Conservation (phyloP, 2,329 filamentous ascomycete species). For the Ramularia endophylla region DNA sequence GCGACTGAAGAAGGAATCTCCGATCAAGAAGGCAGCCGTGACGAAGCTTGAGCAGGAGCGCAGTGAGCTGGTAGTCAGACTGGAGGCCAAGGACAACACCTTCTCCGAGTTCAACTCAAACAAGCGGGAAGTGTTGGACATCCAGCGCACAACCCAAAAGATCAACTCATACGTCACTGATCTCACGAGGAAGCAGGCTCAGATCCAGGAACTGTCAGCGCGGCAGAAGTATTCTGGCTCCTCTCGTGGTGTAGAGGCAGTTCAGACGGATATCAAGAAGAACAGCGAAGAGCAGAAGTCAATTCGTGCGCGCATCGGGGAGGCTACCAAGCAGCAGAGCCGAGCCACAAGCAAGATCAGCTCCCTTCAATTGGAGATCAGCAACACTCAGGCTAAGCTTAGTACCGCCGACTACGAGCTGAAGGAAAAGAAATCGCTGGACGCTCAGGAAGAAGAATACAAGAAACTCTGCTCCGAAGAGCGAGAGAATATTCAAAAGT, state of each 20-base stretch:
- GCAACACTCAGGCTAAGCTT: constrained; percentile 68
- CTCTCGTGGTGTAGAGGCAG: constrained; percentile 71
- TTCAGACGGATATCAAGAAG: constrained; percentile 67
- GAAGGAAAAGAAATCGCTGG: constrained; percentile 70
- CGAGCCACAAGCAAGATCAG: constrained; percentile 62
- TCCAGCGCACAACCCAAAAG: constrained; percentile 68
- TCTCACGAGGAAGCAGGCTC: constrained; percentile 61
- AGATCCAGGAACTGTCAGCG: constrained; percentile 68
- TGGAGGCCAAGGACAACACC: constrained; percentile 60
- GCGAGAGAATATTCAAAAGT: constrained; percentile 60
- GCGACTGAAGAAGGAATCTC: constrained; percentile 66
- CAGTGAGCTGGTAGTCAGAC: constrained; percentile 33
- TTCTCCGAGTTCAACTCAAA: constrained; percentile 59
- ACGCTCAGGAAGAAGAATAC: constrained; percentile 65
- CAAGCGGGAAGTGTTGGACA: constrained; percentile 66
- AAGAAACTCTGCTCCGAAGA: constrained; percentile 63
- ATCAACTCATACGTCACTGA: constrained; percentile 70
- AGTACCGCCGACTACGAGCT: constrained; percentile 65
- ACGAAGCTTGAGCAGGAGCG: constrained; percentile 42
- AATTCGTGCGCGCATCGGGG: constrained; percentile 58
- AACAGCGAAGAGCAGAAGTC: constrained; percentile 62
- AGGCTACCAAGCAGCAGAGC: constrained; percentile 65
- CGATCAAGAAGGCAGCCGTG: constrained; percentile 59
- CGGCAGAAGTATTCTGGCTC: constrained; percentile 65
- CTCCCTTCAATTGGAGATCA: constrained; percentile 63